A percentile compares a stretch with the other conserved stretches of the same genome.
These are phyloP conservation scores for Elaeagnus macrophylla DNA, from an alignment of 306 rosid species.

Conservation along the genomic window DNA sequence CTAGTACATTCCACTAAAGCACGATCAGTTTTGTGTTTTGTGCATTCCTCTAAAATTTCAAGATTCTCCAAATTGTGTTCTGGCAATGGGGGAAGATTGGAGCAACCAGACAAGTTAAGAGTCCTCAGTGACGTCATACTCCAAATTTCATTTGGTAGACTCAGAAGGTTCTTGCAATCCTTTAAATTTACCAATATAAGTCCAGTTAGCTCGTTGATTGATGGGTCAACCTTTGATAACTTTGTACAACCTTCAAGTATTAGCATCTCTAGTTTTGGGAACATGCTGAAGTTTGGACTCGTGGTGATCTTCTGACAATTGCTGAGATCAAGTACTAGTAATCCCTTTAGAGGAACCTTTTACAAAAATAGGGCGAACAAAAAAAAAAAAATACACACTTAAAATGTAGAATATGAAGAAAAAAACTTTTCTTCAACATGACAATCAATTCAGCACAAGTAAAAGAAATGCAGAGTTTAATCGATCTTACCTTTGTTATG, in stretches of 20 bases:
- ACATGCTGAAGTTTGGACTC: constrained; percentile 6
- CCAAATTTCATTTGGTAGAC: not conserved
- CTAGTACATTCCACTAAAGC: too few species aligned
- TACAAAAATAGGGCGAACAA: not conserved
- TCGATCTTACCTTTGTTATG: constrained; percentile 2
- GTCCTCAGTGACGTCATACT: not conserved
- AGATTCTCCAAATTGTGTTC: not conserved
- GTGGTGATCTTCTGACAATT: constrained; percentile 3
- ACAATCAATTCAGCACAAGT: too few species aligned
- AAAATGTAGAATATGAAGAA: too few species aligned
- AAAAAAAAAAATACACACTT: too few species aligned
- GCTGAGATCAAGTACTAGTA: constrained; percentile 9
- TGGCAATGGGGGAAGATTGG: not conserved
- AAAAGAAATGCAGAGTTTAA: too few species aligned
- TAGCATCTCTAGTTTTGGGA: constrained; percentile 15
- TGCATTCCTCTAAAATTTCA: too few species aligned
- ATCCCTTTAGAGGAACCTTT: not conserved
- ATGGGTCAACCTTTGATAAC: constrained; percentile 2
- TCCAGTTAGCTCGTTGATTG: not conserved
- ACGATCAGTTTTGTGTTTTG: too few species aligned
- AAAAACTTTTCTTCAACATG: too few species aligned
- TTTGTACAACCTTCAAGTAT: constrained; percentile 13
- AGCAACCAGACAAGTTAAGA: not conserved
- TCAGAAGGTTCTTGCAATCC: not conserved
- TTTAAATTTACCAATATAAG: not conserved